Base-by-base conservation (phyloP, 2,329 filamentous ascomycete genomes). In the Trichoderma simmonsii region DNA sequence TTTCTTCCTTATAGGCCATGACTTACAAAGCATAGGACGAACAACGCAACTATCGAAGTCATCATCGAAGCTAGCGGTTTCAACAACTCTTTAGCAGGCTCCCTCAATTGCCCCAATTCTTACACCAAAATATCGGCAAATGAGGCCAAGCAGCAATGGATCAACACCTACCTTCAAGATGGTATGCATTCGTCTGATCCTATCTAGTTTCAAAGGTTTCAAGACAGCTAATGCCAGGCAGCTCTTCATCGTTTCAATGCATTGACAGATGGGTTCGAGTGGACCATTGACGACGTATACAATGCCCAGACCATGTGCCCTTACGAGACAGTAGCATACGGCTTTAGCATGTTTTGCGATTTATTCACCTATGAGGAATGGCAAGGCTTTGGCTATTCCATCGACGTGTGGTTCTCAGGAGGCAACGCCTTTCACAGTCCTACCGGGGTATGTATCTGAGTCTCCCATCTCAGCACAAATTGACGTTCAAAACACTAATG, bases 361-460 rank as follows among this genome's bases (percentile, higher is more conserved):
- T 85, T 95, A 4, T 95, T 94, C 78, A 93, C 89, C 0, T 93
- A 91, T 75, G 85, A 90, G 24, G 92, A 95, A 78, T 95, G 92
- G 92, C 81, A 88, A 64, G 88, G 86, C 51, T 94, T 91, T 77
- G 90, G 90, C 71, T 95, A 95, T 80, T 87, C 87, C 4, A 84
- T 91, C 71, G 92, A 94, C 75, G 83, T 94, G 43, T 81, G 78
- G 36, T 94, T 93, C 76, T 84, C 88, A 12, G 90, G 88, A 8
- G 85, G 86, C 72, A 86, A 85, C 68, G 89, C 84, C 3, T 92
- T 92, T 78, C 86, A 88, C 51, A 90, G 89, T 6, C 89, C 91
- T 0, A 88, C 89, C 5, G 90, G 89, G 18, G 85, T 86, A 80
- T 76, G 85, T 81, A 6, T 39, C 1, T 15, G 5, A 43, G 2